Evolutionary conservation across 306 rosid species (phyloP).

Genomic region (Rosa chinensis): DNA sequence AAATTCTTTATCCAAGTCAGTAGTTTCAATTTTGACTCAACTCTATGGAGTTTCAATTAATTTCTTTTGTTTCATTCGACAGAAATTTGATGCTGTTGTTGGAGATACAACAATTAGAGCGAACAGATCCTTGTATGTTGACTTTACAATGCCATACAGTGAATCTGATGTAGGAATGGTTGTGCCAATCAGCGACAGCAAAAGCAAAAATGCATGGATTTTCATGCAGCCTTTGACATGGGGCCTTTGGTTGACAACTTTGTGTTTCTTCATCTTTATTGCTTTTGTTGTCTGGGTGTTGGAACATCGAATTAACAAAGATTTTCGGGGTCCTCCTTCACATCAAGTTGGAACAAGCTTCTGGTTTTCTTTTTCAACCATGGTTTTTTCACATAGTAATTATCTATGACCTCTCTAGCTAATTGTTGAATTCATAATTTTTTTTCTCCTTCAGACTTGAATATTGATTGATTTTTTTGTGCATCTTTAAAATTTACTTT

Average conservation of each 20-base stretch:
- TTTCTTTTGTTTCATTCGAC: not conserved
- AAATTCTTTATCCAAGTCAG: too few relatives aligned
- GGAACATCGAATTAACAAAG: slow-evolving; percentile 38
- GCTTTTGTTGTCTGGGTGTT: slow-evolving; percentile 42
- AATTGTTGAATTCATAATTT: not conserved
- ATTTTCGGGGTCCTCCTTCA: not conserved
- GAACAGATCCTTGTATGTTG: slow-evolving; percentile 28
- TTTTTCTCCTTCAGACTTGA: too few relatives aligned
- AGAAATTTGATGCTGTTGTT: slow-evolving; percentile 38
- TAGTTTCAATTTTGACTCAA: too few relatives aligned
- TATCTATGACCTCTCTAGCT: slow-evolving; percentile 29
- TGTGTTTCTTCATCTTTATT: slow-evolving; percentile 32
- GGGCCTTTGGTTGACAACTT: slow-evolving; percentile 36
- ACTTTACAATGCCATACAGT: slow-evolving; percentile 45
- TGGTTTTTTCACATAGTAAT: not conserved
- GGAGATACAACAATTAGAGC: slow-evolving; percentile 40
- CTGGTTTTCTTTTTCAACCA: too few relatives aligned
- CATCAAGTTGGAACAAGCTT: slow-evolving; percentile 8
- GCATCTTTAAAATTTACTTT: too few relatives aligned
- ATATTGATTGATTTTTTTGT: too few relatives aligned
- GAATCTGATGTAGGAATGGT: slow-evolving; percentile 32
- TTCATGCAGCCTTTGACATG: slow-evolving; percentile 42
- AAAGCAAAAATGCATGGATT: slow-evolving; percentile 29
- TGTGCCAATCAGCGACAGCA: slow-evolving; percentile 25
- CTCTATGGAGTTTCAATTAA: too few relatives aligned